phyloP scores from a whole-genome alignment of 208 protist genomes.

The Wallacemonas rigidus region DNA sequence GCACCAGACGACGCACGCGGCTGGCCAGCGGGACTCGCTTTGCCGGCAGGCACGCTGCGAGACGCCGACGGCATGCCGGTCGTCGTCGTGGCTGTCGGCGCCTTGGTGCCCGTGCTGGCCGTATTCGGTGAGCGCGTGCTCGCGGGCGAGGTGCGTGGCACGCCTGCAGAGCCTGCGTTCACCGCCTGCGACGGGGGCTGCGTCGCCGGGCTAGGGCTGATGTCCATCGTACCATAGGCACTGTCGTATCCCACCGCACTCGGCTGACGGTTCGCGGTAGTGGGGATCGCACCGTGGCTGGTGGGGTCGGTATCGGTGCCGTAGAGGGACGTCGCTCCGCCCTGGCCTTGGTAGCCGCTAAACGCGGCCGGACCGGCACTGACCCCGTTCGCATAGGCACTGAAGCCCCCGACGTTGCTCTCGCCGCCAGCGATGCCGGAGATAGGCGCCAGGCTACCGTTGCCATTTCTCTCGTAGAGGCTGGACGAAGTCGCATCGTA shows the following conservation, averaged over 20 bases:
- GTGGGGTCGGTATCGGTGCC: neutral
- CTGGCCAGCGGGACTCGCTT: neutral
- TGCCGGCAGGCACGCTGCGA: neutral
- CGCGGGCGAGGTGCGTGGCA: neutral
- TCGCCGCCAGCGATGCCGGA: slow-evolving; percentile 7
- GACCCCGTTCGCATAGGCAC: slow-evolving; percentile 14
- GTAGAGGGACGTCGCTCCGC: neutral
- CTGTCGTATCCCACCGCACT: neutral
- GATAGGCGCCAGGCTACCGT: neutral
- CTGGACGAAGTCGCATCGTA: slow-evolving; percentile 21
- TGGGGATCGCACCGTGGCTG: neutral
- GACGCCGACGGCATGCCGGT: neutral
- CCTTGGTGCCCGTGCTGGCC: too few relatives aligned
- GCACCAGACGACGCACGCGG: neutral
- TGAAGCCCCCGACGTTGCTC: slow-evolving; percentile 22
- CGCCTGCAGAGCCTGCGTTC: neutral
- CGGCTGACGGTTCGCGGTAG: neutral
- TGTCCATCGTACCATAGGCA: neutral
- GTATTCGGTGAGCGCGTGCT: too few relatives aligned
- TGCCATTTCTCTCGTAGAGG: slow-evolving; percentile 21
- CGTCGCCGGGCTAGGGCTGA: slow-evolving; percentile 2
- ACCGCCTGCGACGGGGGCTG: neutral
- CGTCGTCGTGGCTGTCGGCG: too few relatives aligned
- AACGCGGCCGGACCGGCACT: slow-evolving; percentile 10
- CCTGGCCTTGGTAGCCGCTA: slow-evolving; percentile 17